Evolutionary conservation across 768 basidiomycete species (phyloP).

Genomic region (Neoboletus magnificus): DNA sequence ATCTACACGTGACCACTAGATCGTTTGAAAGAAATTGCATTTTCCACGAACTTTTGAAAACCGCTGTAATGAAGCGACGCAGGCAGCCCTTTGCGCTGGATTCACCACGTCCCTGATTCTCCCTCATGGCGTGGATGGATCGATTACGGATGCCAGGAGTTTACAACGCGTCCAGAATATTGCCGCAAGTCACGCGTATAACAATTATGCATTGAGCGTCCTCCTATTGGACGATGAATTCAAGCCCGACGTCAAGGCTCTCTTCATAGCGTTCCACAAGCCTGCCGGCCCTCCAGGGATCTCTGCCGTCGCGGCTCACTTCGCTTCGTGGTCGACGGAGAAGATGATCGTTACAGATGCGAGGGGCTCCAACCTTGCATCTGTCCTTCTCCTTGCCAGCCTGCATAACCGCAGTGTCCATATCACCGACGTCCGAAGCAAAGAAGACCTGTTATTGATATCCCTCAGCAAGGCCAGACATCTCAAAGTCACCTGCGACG

Average conservation of each 20-base stretch:
- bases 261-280: slow-evolving; percentile 79
- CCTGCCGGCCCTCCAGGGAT: slow-evolving; percentile 51
- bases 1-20: too few species aligned
- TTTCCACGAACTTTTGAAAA: too few species aligned
- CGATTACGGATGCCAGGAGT: slow-evolving; percentile 63
- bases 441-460: slow-evolving; percentile 87
- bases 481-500: slow-evolving; percentile 94
- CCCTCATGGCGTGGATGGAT: slow-evolving; percentile 60
- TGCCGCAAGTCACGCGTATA: slow-evolving; percentile 63
- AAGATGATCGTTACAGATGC: slow-evolving; percentile 96
- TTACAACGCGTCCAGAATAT: slow-evolving; percentile 70
- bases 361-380: slow-evolving; percentile 87
- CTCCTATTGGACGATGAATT: slow-evolving; percentile 67
- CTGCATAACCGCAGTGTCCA: slow-evolving; percentile 87
- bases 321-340: slow-evolving; percentile 84
- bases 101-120: slow-evolving; percentile 84
- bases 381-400: slow-evolving; percentile 89
- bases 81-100: slow-evolving; percentile 84
- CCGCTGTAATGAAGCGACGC: slow-evolving; percentile 65
- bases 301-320: slow-evolving; percentile 78
- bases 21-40: too few species aligned
- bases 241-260: slow-evolving; percentile 73
- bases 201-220: slow-evolving; percentile 84
- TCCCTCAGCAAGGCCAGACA: slow-evolving; percentile 92
- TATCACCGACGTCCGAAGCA: slow-evolving; percentile 82